A percentile compares a stretch with the other conserved stretches of the same genome.
Conservation (phyloP, 2,329 filamentous ascomycete species). For the Penicillium expansum region DNA sequence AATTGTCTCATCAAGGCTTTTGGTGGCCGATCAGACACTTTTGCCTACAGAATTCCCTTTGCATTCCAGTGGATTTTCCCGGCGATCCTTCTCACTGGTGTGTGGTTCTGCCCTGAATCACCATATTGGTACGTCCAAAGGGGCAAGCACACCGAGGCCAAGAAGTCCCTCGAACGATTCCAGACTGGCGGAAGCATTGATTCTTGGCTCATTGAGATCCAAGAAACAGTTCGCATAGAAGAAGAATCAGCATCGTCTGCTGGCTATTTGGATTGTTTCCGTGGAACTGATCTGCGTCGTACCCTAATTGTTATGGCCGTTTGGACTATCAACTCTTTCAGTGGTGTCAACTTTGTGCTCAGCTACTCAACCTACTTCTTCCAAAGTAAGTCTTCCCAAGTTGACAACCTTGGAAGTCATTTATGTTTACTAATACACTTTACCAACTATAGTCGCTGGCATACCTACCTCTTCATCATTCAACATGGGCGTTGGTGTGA, state of each 20-base stretch:
- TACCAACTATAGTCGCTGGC: neutral
- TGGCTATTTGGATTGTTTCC: conserved; percentile 10
- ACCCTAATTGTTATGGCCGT: conserved; percentile 4
- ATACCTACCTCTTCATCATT: conserved; percentile 10
- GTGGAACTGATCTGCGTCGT: conserved; percentile 8
- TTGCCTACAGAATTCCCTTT: conserved; percentile 8
- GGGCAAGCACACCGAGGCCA: neutral
- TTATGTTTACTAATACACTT: neutral
- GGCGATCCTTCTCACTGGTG: neutral
- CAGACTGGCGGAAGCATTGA: conserved; percentile 4
- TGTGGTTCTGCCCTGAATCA: conserved; percentile 3
- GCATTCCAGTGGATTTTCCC: conserved; percentile 10
- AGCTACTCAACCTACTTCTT: conserved; percentile 13
- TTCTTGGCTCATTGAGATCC: conserved; percentile 4
- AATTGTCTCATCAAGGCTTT: conserved; percentile 6
- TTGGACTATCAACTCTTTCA: conserved; percentile 10
- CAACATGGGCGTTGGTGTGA: conserved; percentile 17
- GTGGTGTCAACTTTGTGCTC: conserved; percentile 8
- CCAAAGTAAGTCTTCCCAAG: neutral
- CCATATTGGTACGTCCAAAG: conserved; percentile 9
- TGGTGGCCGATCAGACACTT: neutral
- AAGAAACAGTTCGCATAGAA: conserved; percentile 10
- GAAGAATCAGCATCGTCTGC: conserved; percentile 1
- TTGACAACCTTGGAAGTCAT: neutral
- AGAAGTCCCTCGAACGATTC: conserved; percentile 1